Percentiles rank a stretch among this genome's conserved stretches.
Conservation (phyloP, 495 filamentous ascomycete genomes). For the Apodospora peruviana region DNA sequence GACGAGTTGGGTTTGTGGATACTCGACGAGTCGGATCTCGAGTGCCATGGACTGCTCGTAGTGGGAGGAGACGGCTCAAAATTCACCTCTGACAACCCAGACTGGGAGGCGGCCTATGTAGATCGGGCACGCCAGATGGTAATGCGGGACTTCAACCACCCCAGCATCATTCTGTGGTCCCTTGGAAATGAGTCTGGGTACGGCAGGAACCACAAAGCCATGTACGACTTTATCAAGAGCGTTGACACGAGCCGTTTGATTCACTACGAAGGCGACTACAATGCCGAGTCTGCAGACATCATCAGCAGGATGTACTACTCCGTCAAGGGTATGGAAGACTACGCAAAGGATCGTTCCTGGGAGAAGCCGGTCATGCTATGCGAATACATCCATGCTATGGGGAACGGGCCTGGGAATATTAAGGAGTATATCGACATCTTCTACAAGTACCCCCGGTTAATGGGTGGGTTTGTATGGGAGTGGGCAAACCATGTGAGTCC, state of each 20-base stretch:
- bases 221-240: conserved; percentile 58
- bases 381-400: conserved; percentile 71
- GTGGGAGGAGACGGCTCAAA: conserved; percentile 42
- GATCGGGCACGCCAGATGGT: conserved; percentile 64
- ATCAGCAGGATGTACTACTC: conserved; percentile 62
- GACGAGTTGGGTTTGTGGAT: conserved; percentile 69
- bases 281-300: conserved; percentile 58
- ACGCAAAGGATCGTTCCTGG: conserved; percentile 37
- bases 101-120: conserved; percentile 65
- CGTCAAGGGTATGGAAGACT: conserved; percentile 40
- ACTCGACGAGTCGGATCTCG: conserved; percentile 67
- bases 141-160: conserved; percentile 61
- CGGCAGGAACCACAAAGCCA: conserved; percentile 59
- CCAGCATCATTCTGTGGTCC: conserved; percentile 66
- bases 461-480: conserved; percentile 73
- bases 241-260: conserved; percentile 54
- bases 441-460: conserved; percentile 54
- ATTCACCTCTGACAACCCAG: conserved; percentile 58
- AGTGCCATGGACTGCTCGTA: conserved; percentile 63
- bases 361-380: conserved; percentile 59
- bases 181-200: conserved; percentile 71
- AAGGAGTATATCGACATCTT: conserved; percentile 67
- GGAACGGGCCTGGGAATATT: conserved; percentile 64
- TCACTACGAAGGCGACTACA: conserved; percentile 63
- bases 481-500: conserved; percentile 61